Base-by-base conservation (phyloP, 768 basidiomycete species). In the Trametes coccinea region DNA sequence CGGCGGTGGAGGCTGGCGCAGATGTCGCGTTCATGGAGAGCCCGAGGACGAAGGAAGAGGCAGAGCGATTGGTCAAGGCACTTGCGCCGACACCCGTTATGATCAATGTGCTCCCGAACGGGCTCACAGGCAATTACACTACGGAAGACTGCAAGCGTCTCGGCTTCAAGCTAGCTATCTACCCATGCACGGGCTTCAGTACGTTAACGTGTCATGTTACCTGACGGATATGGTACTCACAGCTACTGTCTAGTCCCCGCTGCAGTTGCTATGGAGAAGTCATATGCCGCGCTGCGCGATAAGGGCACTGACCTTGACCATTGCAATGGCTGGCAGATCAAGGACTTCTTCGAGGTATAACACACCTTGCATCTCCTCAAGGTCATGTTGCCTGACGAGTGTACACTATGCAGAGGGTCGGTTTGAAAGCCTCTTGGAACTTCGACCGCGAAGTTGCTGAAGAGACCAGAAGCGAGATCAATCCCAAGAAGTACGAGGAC, bases 21-120 rank as follows among this genome's bases (percentile, higher is more conserved):
- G 70, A 70, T 53, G 65, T 70, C 43, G 70, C 67, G 16, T 70
- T 70, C 66, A 70, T 70, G 67, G 70, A 70, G 60, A 65, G 63
- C 37, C 70, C 70, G 44, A 63, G 69, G 40, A 67, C 67, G 49
- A 68, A 60, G 56, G 69, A 70, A n/a, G 69, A 70, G 61, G 62
- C 65, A 47, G 63, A 52, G 55, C 60, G 67, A 10, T 63, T 70
- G 22, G 69, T 70, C 29, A 64, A 69, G 56, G 70, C 70, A 2
- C 60, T 70, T 40, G 64, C 67, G 51, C 67, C 67, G 16, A 60
- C 64, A 53, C 70, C 69, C 5, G 62, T 66, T 53, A 69, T 70
- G 70, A 70, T 70, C 66, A 70, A 70, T 49, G 65, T 70, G 53
- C 67, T 70, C 34, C 70, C 67, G 16, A 68, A 70, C 54, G 70